phyloP scores from a whole-genome alignment of 768 basidiomycete genomes.

The Serendipita sp. region DNA sequence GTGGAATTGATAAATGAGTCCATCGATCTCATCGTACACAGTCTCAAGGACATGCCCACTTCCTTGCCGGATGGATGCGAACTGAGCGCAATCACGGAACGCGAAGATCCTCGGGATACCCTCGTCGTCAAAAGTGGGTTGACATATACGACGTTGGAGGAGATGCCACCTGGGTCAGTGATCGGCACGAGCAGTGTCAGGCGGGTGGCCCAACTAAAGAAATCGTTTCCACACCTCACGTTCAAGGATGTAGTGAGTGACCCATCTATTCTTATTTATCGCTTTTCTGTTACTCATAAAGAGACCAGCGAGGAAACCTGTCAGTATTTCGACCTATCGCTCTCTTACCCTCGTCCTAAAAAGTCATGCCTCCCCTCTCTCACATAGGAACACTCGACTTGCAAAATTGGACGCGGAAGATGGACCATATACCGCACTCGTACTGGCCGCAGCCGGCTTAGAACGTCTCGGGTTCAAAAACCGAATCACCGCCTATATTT shows the following conservation, averaged over 20 bases:
- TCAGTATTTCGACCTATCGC: constrained; percentile 27
- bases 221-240: constrained; percentile 54
- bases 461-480: constrained; percentile 58
- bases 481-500: constrained; percentile 61
- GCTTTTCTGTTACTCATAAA: neutral
- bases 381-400: constrained; percentile 67
- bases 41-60: constrained; percentile 88
- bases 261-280: neutral
- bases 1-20: constrained; percentile 52
- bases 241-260: constrained; percentile 82
- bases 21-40: constrained; percentile 89
- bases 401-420: constrained; percentile 76
- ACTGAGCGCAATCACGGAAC: constrained; percentile 67
- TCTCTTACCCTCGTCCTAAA: constrained; percentile 8
- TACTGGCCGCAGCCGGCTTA: constrained; percentile 89
- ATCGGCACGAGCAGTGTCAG: constrained; percentile 95
- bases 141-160: constrained; percentile 55
- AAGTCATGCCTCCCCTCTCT: too few relatives aligned
- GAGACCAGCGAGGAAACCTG: constrained; percentile 66
- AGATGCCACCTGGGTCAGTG: constrained; percentile 73
- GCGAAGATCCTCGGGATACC: constrained; percentile 82
- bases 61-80: constrained; percentile 68
- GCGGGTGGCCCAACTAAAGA: constrained; percentile 76
- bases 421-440: constrained; percentile 69
- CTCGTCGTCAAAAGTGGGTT: constrained; percentile 69